Conservation (phyloP, 805 yeast genomes). For the Barnettozyma populi region DNA sequence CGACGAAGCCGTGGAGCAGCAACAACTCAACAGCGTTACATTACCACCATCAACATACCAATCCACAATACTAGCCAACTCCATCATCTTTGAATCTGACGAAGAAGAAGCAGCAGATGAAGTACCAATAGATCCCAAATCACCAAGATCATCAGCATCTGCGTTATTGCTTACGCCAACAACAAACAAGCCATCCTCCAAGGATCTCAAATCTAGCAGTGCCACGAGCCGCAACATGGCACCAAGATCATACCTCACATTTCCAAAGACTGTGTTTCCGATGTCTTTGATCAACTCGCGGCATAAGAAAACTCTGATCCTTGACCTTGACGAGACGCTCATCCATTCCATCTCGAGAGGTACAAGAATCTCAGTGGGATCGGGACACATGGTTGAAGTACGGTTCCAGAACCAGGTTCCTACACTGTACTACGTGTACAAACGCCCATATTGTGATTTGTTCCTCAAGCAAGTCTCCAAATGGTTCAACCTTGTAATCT, state of each 20-base stretch:
- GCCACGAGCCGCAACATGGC: background rate
- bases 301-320: constrained; percentile 62
- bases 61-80: constrained; percentile 2
- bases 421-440: constrained; percentile 82
- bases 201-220: background rate
- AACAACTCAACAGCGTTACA: background rate
- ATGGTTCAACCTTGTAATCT: constrained; percentile 87
- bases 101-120: constrained; percentile 14
- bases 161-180: constrained; percentile 18
- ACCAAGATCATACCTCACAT: constrained; percentile 14
- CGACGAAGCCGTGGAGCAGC: background rate
- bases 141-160: constrained; percentile 22
- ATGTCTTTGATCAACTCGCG: constrained; percentile 33
- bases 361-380: constrained; percentile 28
- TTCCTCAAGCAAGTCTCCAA: constrained; percentile 71
- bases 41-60: background rate
- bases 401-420: constrained; percentile 61
- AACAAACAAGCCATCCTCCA: constrained; percentile 9
- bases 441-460: constrained; percentile 86
- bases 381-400: constrained; percentile 77
- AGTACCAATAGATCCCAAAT: constrained; percentile 16
- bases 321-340: constrained; percentile 91
- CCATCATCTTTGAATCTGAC: constrained; percentile 20
- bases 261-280: constrained; percentile 39
- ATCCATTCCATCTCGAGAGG: constrained; percentile 83